Evolutionary conservation across 2,329 filamentous ascomycete genomes (phyloP), one percentile per base, ranked within the genome.

Genomic region (Rutstroemia sydowiana): DNA sequence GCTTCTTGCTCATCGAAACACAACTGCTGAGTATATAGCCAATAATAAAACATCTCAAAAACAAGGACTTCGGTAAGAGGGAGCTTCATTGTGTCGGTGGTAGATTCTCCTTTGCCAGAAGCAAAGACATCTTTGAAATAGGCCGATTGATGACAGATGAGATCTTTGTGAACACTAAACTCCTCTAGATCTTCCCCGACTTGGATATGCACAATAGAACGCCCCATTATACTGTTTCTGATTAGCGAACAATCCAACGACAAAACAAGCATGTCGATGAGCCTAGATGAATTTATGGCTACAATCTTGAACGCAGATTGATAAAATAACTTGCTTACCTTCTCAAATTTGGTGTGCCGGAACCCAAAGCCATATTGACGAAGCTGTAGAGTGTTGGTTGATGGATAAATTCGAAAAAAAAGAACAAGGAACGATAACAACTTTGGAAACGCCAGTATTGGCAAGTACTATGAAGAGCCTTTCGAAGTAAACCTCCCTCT

Each of bases 91-190:
- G 49, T 45, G 3, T 50, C 46, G 9, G 41, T 51, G 21, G 13
- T 40, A 16, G 43, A n/a, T 28, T 57, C 57, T 11, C 50, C 32
- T 9, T 59, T 52, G 2, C 42, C 31, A 3, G 46, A 51, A 8
- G 21, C 44, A 13, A 60, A 54, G 13, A 57, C 54, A 8, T 52
- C 50, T 14, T 51, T 55, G 42, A 63, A 61, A 39, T 48, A 62
- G 2, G 53, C 39, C 1, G 61, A 62, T 20, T 52, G 46, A 34
- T 54, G 31, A 26, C 52, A 59, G 10, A 59, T 36, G 4, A 57
- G 45, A 2, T 55, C 45, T 26, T 59, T 57, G 34, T 62, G 56
- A 21, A 63, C 43, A 5, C 44, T 40, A 31, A 59, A 61, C 10
- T 54, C 44, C 18, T 59, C 6, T 4, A 31, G 18, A 5, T 46